Evolutionary conservation across 1,139 yeast genomes (phyloP), one percentile per base, ranked within the genome.

Genomic region (Geotrichum klebahnii): DNA sequence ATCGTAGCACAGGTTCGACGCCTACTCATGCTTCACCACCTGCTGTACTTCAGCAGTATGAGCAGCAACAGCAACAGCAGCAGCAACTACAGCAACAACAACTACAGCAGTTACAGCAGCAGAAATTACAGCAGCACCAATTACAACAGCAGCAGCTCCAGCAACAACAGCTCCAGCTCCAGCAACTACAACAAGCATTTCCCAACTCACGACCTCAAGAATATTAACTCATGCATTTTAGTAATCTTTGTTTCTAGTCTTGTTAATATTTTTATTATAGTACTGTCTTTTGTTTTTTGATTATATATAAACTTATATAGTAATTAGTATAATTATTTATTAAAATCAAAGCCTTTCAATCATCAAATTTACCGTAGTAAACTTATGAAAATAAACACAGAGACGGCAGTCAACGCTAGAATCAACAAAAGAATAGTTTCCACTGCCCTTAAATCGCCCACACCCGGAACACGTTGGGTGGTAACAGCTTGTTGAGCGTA

Each of bases 81-180:
- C 50, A 41, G 42, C 41, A 40, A 23, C 47, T 35, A 12, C 34
- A 32, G 8, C 48, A 37, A 31, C 37, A 36, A 14, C 42, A 44
- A 32, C 33, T 26, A 26, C 64, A 64, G 44, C 69, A 64, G 52
- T 63, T 61, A 31, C 72, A 65, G 55, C 61, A 57, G 55, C 72
- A 65, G 54, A 61, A 56, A 55, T 67, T 58, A 51, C 66, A 63
- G 44, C 66, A 59, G 42, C 66, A 57, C 49, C 66, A 60, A 35
- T 59, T 56, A 24, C 63, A 61, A 44, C 61, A 57, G 28, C 64
- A 55, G 45, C 66, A 59, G 41, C 57, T 52, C 23, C 55, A 53
- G 41, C 55, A 55, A 47, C 57, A 47, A 51, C 55, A 52, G 45
- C 55, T 55, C 52, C 61, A 55, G 55, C 59, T 49, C 53, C 58